Percentiles rank a stretch among this genome's conserved stretches.
Conservation (phyloP, 1,284 basidiomycete genomes). For the Boletus calvinii region DNA sequence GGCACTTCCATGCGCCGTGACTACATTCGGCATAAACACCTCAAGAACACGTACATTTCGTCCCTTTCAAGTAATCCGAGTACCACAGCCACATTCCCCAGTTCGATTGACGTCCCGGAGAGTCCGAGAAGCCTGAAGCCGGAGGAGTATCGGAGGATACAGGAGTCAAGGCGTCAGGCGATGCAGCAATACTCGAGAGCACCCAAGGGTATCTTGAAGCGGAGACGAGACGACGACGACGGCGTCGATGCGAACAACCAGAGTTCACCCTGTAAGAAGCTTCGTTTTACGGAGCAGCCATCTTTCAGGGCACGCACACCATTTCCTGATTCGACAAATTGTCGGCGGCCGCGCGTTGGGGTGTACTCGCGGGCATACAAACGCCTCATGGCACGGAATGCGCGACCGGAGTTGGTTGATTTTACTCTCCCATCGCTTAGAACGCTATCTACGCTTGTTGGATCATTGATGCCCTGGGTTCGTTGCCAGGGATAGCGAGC, state of each 20-base stretch:
- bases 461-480: conserved; percentile 33
- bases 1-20: conserved; percentile 26
- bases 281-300: conserved; percentile 25
- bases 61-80: conserved; percentile 22
- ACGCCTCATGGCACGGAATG: conserved; percentile 6
- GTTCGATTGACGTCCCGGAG: conserved; percentile 23
- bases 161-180: conserved; percentile 32
- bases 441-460: conserved; percentile 30
- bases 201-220: conserved; percentile 32
- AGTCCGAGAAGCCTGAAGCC: conserved; percentile 21
- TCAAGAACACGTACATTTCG: conserved; percentile 33
- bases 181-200: conserved; percentile 26
- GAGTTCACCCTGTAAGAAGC: conserved; percentile 20
- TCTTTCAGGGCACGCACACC: conserved; percentile 14
- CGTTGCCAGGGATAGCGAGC: conserved; percentile 17
- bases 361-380: conserved; percentile 19
- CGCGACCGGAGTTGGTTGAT: conserved; percentile 26
- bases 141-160: conserved; percentile 28
- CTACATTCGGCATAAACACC: conserved; percentile 29
- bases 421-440: conserved; percentile 33
- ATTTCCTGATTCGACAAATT: conserved; percentile 12
- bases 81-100: conserved; percentile 15
- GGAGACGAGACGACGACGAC: conserved; percentile 26
- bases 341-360: conserved; percentile 18
- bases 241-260: not conserved